phyloP scores from a whole-genome alignment of 805 yeast genomes.

The Citeromyces nyonsensis region DNA sequence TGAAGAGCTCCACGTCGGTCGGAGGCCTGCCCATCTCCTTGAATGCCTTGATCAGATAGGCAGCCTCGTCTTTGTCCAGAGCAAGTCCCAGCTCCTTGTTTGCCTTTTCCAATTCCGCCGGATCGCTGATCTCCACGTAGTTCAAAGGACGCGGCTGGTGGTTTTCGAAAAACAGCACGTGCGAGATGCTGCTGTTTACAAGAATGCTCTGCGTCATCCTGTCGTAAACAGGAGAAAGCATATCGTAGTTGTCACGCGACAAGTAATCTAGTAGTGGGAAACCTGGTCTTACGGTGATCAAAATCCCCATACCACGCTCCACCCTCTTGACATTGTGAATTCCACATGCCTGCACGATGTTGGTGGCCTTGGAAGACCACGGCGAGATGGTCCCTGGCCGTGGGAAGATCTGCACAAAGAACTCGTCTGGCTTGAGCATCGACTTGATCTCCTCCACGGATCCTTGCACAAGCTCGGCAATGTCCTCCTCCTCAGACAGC shows the following conservation, averaged over 20 bases:
- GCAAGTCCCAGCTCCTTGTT: constrained; percentile 84
- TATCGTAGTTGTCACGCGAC: constrained; percentile 27
- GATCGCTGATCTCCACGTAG: constrained; percentile 42
- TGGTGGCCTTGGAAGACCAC: constrained; percentile 98
- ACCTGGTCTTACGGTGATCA: constrained; percentile 57
- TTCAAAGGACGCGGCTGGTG: constrained; percentile 77
- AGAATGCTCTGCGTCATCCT: constrained; percentile 83
- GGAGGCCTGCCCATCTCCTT: constrained; percentile 73
- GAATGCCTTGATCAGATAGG: constrained; percentile 74
- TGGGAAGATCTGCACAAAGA: constrained; percentile 68
- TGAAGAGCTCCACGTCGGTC: constrained; percentile 92
- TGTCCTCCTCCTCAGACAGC: constrained; percentile 22
- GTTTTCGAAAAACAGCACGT: constrained; percentile 59
- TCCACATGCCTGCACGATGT: constrained; percentile 83
- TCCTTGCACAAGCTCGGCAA: constrained; percentile 9
- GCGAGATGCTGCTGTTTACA: constrained; percentile 40
- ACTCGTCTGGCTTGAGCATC: constrained; percentile 23
- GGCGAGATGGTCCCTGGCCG: constrained; percentile 96
- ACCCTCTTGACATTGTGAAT: constrained; percentile 62
- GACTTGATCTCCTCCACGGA: constrained; percentile 12
- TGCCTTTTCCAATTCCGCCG: constrained; percentile 52
- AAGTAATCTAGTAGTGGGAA: constrained; percentile 46
- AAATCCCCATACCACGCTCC: constrained; percentile 78
- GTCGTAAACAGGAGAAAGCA: constrained; percentile 67
- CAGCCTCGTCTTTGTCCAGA: constrained; percentile 87